phyloP scores from a whole-genome alignment of 306 rosid species.

The Casuarina equisetifolia region DNA sequence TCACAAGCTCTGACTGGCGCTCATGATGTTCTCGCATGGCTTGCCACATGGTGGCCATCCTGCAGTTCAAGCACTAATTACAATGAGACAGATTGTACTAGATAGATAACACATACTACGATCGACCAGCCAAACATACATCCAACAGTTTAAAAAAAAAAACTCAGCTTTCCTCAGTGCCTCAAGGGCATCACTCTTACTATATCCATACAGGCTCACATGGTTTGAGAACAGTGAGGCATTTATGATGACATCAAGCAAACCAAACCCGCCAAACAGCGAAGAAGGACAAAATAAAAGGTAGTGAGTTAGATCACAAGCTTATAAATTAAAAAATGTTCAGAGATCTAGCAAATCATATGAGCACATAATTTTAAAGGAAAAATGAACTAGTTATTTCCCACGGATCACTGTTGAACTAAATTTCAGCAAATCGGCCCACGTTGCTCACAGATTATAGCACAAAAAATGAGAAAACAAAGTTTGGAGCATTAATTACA shows the following conservation, averaged over 20 bases:
- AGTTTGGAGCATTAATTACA: background rate
- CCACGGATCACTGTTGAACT: background rate
- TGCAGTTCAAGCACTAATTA: slow-evolving; percentile 39
- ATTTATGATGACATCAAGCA: background rate
- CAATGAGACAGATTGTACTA: background rate
- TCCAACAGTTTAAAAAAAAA: background rate
- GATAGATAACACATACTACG: background rate
- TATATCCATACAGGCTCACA: background rate
- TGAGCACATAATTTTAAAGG: background rate
- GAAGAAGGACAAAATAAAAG: background rate
- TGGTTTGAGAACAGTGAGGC: background rate
- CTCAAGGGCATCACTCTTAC: background rate
- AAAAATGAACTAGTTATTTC: background rate
- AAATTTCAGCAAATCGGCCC: background rate
- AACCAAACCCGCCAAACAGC: background rate
- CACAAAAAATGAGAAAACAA: background rate
- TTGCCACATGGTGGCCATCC: slow-evolving; percentile 90
- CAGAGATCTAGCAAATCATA: background rate
- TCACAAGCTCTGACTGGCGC: slow-evolving; percentile 44
- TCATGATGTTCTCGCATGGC: slow-evolving; percentile 57
- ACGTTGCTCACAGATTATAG: background rate
- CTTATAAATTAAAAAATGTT: background rate
- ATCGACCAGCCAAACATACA: background rate
- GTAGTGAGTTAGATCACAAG: background rate
- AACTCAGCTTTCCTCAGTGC: background rate